Base-by-base conservation (phyloP, 345 rosid species). In the Salix viminalis region DNA sequence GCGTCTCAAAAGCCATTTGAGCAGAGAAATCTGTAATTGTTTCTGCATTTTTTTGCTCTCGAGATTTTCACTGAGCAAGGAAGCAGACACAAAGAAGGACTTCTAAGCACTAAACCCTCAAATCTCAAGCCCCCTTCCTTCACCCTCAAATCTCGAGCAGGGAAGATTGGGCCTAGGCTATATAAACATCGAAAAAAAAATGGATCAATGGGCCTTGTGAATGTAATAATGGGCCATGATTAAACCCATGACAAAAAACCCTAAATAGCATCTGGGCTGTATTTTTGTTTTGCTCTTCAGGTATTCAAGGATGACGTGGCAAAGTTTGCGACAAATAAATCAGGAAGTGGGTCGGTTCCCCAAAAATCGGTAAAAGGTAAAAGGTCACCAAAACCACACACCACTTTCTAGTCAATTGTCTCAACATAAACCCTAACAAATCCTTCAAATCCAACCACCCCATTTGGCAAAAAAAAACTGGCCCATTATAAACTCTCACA, bases 401-500 rank as follows among this genome's bases (percentile, higher is more conserved):
- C 18, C 18, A 41, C 50, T n/a, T 15, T 21, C 61, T 68, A 34
- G 18, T 48, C 54, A 18, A 68, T 56, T 15, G 9, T 37, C 23
- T 61, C 50, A 34, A 8, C 60, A 64, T 2, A 30, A 42, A 28
- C 62, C 26, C 46, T 7, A 83, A 78, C 87, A 36, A 76, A 77
- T 79, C 85, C 84, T 48, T 44, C 58, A 36, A 81, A 75, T n/a
- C 46, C 85, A 83, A 86, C 92, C 24, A 89, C 81, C 84, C 85
- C 91, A 84, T 82, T 75, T 65, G 32, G 6, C 70, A 16, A 37
- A 56, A n/a, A n/a, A n/a, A n/a, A n/a, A n/a, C n/a, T 37, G 39
- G 32, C 71, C 61, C 71, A 5, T 46, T 75, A 46, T 39, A 61
- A 58, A 13, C 48, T 24, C 78, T 21, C 67, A 28, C n/a, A 46